Evolutionary conservation across 768 basidiomycete species (phyloP), one percentile per base, ranked within the genome.

Genomic region (Wakefieldia striispora): DNA sequence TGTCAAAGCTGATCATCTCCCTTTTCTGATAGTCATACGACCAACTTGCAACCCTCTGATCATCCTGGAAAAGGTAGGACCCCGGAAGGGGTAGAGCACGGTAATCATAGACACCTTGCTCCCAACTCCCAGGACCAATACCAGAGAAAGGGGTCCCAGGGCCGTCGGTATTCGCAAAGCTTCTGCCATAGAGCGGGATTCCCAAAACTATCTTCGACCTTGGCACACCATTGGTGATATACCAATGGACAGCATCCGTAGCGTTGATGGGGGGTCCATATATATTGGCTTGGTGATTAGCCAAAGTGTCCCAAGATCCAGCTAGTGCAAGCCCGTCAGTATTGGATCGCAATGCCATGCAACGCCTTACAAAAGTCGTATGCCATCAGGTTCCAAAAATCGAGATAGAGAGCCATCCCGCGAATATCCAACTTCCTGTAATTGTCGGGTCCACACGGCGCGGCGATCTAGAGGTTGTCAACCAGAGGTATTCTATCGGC

Each of bases 381-480:
- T 1, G 87, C 84, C 97, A 99, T 99, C 67, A 99, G 70, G 65
- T 99, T 98, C 95, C 94, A 98, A 66, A 97, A 94, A 61, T 92
- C 89, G 20, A 99, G 82, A 50, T 79, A 84, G 51, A 75, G 75
- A 64, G 94, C 86, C 95, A 99, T 98, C 53, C 90, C 90, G 20
- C 68, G 71, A 40, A 93, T 75, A 51, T 83, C 77, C 7, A 98
- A 74, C 56, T 86, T 89, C 65, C 83, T 73, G 70, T 92, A 94
- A 58, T 97, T 84, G 55, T 87, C 78, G 3, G 86, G 80, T 26
- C 97, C 97, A 67, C 93, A 95, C 2, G 97, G 95, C 1, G 95
- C 91, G 34, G 92, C 91, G 46, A 95, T 87, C 89, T 93, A 40
- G 26, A 59, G 33, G 33, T 19, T 26, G 43, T 47, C 38, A 57